A percentile compares a stretch with the other conserved stretches of the same genome.
phyloP scores from a whole-genome alignment of 73 alveolate species.

The Paramecium pentaurelia region DNA sequence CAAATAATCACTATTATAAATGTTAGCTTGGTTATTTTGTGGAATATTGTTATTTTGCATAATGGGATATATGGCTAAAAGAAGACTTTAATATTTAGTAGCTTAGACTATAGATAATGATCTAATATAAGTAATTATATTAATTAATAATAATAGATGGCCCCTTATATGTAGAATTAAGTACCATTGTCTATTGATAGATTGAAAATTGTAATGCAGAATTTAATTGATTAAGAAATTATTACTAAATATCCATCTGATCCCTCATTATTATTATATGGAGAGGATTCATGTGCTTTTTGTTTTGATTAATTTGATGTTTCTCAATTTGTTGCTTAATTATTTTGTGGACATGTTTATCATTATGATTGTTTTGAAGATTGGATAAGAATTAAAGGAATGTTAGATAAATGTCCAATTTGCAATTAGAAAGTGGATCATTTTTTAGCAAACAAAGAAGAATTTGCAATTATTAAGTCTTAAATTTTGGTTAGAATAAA shows the following conservation, averaged over 20 bases:
- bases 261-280: not conserved
- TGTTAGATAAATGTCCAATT: slow-evolving; percentile 10
- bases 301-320: slow-evolving; percentile 9
- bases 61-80: not conserved
- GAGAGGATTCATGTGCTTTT: not conserved
- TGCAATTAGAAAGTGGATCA: slow-evolving; percentile 28
- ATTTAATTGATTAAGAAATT: not conserved
- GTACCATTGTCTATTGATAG: not conserved
- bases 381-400: slow-evolving; percentile 5
- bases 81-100: slow-evolving; percentile 8
- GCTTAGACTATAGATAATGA: not conserved
- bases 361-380: slow-evolving; percentile 31
- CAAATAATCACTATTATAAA: not conserved
- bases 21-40: not conserved
- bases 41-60: not conserved
- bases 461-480: not conserved
- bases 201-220: not conserved
- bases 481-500: not conserved
- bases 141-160: not conserved
- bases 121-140: not conserved
- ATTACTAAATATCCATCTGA: slow-evolving; percentile 35
- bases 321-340: not conserved
- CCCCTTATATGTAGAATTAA: not conserved
- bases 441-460: not conserved
- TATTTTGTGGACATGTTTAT: slow-evolving; percentile 41